Evolutionary conservation across 768 basidiomycete genomes (phyloP).

Genomic region (Tricholomella constricta): DNA sequence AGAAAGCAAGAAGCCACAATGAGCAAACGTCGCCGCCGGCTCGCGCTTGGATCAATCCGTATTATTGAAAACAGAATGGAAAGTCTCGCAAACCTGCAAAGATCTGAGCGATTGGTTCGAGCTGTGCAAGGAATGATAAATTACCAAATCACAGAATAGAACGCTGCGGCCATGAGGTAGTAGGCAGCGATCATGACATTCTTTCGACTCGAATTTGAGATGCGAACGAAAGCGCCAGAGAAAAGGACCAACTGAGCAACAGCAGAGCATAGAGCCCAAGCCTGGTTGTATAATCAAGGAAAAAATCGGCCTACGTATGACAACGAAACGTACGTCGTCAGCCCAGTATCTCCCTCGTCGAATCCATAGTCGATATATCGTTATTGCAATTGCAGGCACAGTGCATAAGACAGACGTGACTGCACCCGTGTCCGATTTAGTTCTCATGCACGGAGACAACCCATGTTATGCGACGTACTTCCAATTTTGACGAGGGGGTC

Average conservation of each 20-base stretch:
- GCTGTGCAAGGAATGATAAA: not conserved
- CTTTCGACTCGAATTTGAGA: conserved; percentile 19
- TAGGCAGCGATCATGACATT: conserved; percentile 25
- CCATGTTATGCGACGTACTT: too few relatives aligned
- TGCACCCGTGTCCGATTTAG: conserved; percentile 1
- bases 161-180: conserved; percentile 37
- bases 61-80: conserved; percentile 57
- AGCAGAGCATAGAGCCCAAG: conserved; percentile 32
- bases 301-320: not conserved
- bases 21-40: conserved; percentile 25
- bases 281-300: conserved; percentile 15
- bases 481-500: conserved; percentile 9
- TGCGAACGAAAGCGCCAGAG: conserved; percentile 28
- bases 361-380: conserved; percentile 32
- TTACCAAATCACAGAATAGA: conserved; percentile 43
- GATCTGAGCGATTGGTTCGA: not conserved
- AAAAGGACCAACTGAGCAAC: conserved; percentile 28
- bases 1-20: conserved; percentile 33
- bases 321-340: conserved; percentile 34
- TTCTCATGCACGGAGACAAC: too few relatives aligned
- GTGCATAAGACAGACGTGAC: conserved; percentile 36
- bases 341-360: conserved; percentile 33
- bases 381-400: conserved; percentile 32
- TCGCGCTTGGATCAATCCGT: conserved; percentile 44
- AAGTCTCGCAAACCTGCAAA: conserved; percentile 45